Evolutionary conservation across 2,329 filamentous ascomycete genomes (phyloP).

Genomic region (Fusarium mangiferae): DNA sequence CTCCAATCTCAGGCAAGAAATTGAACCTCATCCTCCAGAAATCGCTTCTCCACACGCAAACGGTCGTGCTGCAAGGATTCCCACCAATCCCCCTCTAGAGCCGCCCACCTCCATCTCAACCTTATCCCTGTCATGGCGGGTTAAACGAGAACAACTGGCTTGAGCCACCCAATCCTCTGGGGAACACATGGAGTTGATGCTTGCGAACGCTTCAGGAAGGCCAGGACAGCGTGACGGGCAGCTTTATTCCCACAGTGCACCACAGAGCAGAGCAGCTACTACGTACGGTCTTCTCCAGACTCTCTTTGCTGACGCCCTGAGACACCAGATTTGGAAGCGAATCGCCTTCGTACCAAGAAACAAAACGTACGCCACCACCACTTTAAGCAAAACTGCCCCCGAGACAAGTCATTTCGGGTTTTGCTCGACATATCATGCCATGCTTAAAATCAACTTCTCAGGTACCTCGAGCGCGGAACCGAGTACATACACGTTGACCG

Average conservation of each 20-base stretch:
- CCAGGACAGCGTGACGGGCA: not conserved
- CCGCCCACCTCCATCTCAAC: conserved; percentile 30
- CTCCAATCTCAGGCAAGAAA: conserved; percentile 10
- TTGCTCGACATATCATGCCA: conserved; percentile 31
- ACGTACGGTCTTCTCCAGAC: conserved; percentile 17
- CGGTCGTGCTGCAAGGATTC: conserved; percentile 18
- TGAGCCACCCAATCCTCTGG: conserved; percentile 20
- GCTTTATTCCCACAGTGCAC: not conserved
- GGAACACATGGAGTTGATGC: conserved; percentile 20
- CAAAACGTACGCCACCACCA: conserved; percentile 27
- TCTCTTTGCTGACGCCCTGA: conserved; percentile 1
- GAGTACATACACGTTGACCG: conserved; percentile 19
- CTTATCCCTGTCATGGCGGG: conserved; percentile 23
- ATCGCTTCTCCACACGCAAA: conserved; percentile 34
- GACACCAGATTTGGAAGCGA: conserved; percentile 18
- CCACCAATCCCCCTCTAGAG: conserved; percentile 29
- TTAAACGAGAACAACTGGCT: conserved; percentile 34
- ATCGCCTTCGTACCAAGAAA: conserved; percentile 9
- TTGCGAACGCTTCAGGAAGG: conserved; percentile 9
- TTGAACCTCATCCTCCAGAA: conserved; percentile 22
- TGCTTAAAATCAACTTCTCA: conserved; percentile 3
- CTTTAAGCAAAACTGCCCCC: conserved; percentile 11
- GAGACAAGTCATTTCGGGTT: conserved; percentile 22
- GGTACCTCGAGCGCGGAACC: conserved; percentile 18
- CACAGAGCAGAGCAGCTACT: not conserved